Base-by-base conservation (phyloP, 2,329 filamentous ascomycete species). In the Moelleriella libera region DNA sequence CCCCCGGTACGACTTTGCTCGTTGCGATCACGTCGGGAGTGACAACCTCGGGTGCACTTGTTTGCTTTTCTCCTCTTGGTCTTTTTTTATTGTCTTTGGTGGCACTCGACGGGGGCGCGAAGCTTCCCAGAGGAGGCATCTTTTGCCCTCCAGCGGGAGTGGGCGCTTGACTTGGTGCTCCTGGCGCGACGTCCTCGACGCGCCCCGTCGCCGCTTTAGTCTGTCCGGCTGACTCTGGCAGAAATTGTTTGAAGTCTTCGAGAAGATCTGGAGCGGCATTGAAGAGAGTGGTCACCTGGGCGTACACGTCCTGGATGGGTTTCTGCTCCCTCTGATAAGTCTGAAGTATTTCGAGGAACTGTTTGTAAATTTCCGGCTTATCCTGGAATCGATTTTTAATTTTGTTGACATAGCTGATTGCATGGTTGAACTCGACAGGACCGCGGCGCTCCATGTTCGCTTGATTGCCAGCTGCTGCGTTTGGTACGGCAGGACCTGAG, bases 361-460 rank as follows among this genome's bases (percentile, higher is more conserved):
- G 90, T 65, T 98, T 98, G 71, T 98, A 98, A 52, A 98, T 97
- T 63, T 98, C 92, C 6, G 92, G 92, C 54, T 94, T 89, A 58
- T 89, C 83, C 57, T 94, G 84, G 66, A 97, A 98, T 43, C 92
- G 90, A 62, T 97, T 98, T 88, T 98, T 98, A 59, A 98, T 98
- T 69, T 98, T 98, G 63, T 98, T 98, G 47, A 98, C 92, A 59
- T 98, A 98, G 63, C 89, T 97, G 53, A 98, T 98, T 0, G 92
- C 92, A 67, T 98, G 92, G 62, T 98, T 98, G 65, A 98, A 98
- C 61, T 98, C 92, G 14, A 98, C 92, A 1, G 92, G 92, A 0
- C 89, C 90, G 48, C 89, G 80, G 60, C 92, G 94, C 64, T 94
- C 89, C 61, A 86, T 68, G 65, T 75, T 68, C 63, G 76, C 68